These are phyloP conservation scores for Russula dissimulans DNA, from an alignment of 768 basidiomycete genomes.

Conservation along the genomic window DNA sequence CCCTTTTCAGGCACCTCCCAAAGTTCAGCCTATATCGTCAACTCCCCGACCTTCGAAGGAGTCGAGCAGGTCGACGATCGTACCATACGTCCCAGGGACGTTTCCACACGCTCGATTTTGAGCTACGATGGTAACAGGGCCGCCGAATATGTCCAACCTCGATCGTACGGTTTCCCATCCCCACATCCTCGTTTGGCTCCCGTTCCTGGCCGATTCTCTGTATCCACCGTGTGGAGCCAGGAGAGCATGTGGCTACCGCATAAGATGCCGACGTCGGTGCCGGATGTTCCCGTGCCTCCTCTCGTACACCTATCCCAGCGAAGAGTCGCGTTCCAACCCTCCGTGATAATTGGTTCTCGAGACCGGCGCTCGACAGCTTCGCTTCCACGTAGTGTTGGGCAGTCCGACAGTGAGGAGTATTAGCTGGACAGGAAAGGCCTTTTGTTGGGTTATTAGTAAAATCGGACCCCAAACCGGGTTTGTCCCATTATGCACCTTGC, in stretches of 20 bases:
- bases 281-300: not conserved
- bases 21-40: not conserved
- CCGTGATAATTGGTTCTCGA: not conserved
- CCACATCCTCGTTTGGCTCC: no score
- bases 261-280: not conserved
- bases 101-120: not conserved
- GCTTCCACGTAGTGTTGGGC: conserved; percentile 8
- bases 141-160: not conserved
- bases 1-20: not conserved
- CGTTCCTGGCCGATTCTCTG: not conserved
- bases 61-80: not conserved
- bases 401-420: conserved; percentile 9
- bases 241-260: conserved; percentile 14
- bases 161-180: not conserved
- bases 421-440: not conserved
- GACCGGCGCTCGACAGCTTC: conserved; percentile 4
- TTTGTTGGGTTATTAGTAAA: no score
- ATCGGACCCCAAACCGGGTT: no score
- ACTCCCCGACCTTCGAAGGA: not conserved
- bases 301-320: not conserved
- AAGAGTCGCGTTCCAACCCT: not conserved
- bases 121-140: not conserved
- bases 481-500: no score
- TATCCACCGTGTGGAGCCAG: conserved; percentile 13
- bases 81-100: not conserved